Evolutionary conservation across 441 rosid species (phyloP).

Genomic region (Aleurites moluccanus): DNA sequence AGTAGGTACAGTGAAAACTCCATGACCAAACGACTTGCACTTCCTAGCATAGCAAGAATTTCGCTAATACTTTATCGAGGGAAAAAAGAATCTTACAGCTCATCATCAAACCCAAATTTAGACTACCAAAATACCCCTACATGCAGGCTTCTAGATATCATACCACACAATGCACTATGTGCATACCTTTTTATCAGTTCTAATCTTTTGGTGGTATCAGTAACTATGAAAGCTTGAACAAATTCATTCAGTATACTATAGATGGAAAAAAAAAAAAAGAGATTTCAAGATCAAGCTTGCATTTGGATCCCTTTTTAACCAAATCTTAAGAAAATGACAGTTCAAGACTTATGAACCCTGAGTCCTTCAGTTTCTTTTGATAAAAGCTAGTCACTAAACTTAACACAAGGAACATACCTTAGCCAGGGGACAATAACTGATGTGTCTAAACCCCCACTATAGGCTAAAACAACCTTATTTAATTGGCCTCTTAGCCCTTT

Average conservation of each 20-base stretch:
- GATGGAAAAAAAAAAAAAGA: background rate
- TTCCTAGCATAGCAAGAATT: background rate
- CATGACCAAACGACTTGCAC: too few species aligned
- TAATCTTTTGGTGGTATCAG: background rate
- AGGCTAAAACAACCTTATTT: slow-evolving; percentile 89
- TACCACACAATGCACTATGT: background rate
- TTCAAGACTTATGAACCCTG: background rate
- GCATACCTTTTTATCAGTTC: background rate
- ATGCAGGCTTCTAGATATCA: background rate
- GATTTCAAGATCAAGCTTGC: background rate
- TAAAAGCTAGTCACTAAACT: background rate
- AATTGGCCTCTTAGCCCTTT: slow-evolving; percentile 69
- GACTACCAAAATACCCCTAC: background rate
- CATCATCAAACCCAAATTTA: background rate
- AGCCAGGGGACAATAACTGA: slow-evolving; percentile 97
- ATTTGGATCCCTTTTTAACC: background rate
- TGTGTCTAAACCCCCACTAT: slow-evolving; percentile 95
- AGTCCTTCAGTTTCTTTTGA: background rate
- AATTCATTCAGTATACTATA: background rate
- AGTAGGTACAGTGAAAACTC: background rate
- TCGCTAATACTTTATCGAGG: background rate
- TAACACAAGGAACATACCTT: slow-evolving; percentile 43
- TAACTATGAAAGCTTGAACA: background rate
- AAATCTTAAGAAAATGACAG: background rate
- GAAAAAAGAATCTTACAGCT: background rate